Base-by-base conservation (phyloP, 768 basidiomycete species). In the Boletellus ananas region DNA sequence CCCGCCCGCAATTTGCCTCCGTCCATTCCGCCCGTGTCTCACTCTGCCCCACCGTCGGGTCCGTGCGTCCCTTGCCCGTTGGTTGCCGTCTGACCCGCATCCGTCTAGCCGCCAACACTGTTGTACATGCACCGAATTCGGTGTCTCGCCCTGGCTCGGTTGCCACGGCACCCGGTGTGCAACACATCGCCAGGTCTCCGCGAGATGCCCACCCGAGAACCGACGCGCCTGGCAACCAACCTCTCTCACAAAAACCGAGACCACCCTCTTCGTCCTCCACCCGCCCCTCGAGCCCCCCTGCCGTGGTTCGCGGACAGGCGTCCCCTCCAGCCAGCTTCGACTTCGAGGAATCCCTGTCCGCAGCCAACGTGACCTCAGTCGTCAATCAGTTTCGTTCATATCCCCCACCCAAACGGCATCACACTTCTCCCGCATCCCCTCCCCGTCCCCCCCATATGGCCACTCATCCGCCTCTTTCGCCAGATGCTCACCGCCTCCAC, bases 341-440 rank as follows among this genome's bases (percentile, higher is more conserved):
- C 61, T 63, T 63, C 52, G 56, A 65, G 45, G 63, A 63, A 56
- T 60, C 55, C 55, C 45, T 66, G 39, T 65, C 58, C 38, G 62
- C 62, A 18, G 63, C 63, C 50, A 63, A 60, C 45, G 55, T 63
- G 52, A 50, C 60, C 55, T 65, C 66, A 33, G 60, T 60, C 49
- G 64, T 63, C 55, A 68, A 68, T 66, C 65, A 66, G 42, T 47
- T 43, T 63, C 64, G 58, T 56, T 67, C 64, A 61, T 63, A 51
- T 60, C 55, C 57, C 46, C 58, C 60, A 53, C 56, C 58, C 49
- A 43, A 54, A 53, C 61, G 54, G 49, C 61, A 52, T 57, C 43
- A 35, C 34, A 29, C 55, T 59, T 54, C 60, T 51, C 59, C 61
- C 54, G 51, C 55, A 21, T 38, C 39, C 27, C 34, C 62, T 59